Percentiles rank a stretch among this genome's conserved stretches.
These are phyloP conservation scores for Zelonia costaricensis DNA, from an alignment of 208 protist genomes.

Conservation along the genomic window DNA sequence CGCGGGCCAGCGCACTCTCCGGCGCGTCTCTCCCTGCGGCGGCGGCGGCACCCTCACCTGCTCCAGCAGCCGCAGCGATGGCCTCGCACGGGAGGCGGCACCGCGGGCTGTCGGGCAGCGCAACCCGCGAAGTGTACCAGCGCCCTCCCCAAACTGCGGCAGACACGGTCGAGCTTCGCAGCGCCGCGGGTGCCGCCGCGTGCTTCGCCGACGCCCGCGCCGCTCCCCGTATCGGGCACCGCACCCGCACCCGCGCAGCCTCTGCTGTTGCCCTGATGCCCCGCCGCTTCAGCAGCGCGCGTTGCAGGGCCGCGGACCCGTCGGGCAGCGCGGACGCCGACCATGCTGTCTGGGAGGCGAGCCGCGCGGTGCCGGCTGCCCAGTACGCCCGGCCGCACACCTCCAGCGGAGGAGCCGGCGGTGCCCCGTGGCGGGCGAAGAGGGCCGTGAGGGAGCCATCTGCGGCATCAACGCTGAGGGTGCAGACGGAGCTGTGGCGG, in stretches of 20 bases:
- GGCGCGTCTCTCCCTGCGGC: too few species aligned
- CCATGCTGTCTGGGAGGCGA: constrained; percentile 6
- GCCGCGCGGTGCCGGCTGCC: constrained; percentile 4
- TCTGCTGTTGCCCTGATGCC: not conserved
- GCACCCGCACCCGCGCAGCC: constrained; percentile 13
- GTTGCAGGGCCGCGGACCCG: not conserved
- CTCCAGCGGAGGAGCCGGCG: not conserved
- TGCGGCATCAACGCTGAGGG: not conserved
- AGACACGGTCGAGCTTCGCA: too few species aligned
- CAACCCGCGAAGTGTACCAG: constrained; percentile 21
- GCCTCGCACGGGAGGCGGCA: not conserved
- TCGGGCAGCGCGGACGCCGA: not conserved
- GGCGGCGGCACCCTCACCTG: too few species aligned
- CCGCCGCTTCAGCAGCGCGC: not conserved
- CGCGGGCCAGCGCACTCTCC: too few species aligned
- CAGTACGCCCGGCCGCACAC: constrained; percentile 16
- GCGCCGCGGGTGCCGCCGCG: constrained; percentile 1
- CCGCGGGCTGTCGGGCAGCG: not conserved
- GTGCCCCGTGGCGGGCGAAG: not conserved
- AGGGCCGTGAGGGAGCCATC: constrained; percentile 20
- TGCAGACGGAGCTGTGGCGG: not conserved
- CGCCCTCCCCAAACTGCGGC: constrained; percentile 28
- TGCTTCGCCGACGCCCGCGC: constrained; percentile 17
- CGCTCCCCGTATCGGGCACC: constrained; percentile 7
- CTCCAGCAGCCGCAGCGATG: too few species aligned